Percentiles rank a stretch among this genome's conserved stretches.
Conservation (phyloP, 176 grass and related monocot species). For the Eragrostis curvula region DNA sequence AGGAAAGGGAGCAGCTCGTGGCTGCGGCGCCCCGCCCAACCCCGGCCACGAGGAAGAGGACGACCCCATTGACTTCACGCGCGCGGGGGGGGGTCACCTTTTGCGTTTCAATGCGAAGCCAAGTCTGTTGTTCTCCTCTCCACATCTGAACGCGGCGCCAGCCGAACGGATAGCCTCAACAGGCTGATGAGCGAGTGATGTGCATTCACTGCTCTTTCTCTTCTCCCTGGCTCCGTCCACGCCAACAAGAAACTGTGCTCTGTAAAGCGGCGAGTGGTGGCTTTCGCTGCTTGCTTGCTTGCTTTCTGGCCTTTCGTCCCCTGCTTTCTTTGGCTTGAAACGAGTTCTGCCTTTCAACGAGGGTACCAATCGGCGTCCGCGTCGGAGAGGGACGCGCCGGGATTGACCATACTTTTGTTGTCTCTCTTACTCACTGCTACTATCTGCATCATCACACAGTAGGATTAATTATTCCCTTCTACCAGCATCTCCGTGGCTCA, state of each 20-base stretch:
- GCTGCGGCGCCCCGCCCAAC: not conserved
- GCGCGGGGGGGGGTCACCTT: conserved; percentile 37
- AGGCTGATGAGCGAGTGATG: too few relatives aligned
- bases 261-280: not conserved
- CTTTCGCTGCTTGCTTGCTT: not conserved
- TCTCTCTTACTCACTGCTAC: not conserved
- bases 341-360: conserved; percentile 35
- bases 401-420: conserved; percentile 36
- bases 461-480: not conserved
- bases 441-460: not conserved
- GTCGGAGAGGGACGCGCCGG: conserved; percentile 10
- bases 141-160: not conserved
- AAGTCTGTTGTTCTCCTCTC: too few relatives aligned
- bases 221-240: not conserved
- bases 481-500: too few relatives aligned
- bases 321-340: not conserved
- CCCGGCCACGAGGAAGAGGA: not conserved
- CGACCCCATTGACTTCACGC: not conserved
- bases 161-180: not conserved
- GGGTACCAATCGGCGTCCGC: not conserved
- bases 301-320: not conserved
- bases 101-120: conserved; percentile 44
- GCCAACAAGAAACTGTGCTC: not conserved
- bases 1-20: not conserved
- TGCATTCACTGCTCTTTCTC: not conserved